These are phyloP conservation scores for Hypoxylon cercidicola DNA, from an alignment of 495 filamentous ascomycete genomes.

Conservation along the genomic window DNA sequence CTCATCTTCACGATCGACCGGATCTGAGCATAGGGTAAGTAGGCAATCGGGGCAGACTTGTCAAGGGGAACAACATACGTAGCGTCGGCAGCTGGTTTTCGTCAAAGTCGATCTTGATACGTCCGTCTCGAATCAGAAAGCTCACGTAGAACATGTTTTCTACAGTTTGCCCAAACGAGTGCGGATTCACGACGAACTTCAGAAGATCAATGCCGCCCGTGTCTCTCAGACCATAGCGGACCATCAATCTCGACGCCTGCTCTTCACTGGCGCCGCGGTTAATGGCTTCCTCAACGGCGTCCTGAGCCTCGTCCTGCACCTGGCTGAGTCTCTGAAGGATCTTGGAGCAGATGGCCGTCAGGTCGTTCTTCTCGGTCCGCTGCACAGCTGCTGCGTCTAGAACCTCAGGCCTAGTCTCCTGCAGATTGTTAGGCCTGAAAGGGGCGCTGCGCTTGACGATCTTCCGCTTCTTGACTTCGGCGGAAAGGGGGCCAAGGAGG, in stretches of 20 bases:
- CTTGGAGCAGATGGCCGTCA: conserved; percentile 73
- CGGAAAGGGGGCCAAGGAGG: conserved; percentile 86
- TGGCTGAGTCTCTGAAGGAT: conserved; percentile 63
- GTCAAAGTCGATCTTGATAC: conserved; percentile 71
- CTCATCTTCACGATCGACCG: conserved; percentile 40
- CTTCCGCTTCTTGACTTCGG: conserved; percentile 82
- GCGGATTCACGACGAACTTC: conserved; percentile 86
- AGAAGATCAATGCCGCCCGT: conserved; percentile 79
- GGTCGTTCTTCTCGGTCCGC: conserved; percentile 75
- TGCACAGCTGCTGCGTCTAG: conserved; percentile 76
- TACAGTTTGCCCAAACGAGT: conserved; percentile 91
- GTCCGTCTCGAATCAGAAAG: conserved; percentile 91
- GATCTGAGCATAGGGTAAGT: conserved; percentile 29
- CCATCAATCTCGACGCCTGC: conserved; percentile 55
- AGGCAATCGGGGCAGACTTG: conserved; percentile 17
- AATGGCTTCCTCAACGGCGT: conserved; percentile 52
- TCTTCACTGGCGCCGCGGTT: conserved; percentile 41
- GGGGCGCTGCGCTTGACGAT: conserved; percentile 71
- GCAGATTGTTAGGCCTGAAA: conserved; percentile 69
- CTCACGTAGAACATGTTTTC: conserved; percentile 98
- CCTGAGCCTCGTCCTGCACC: conserved; percentile 54
- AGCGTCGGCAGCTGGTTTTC: conserved; percentile 74
- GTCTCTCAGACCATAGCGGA: conserved; percentile 64
- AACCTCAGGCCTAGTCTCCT: conserved; percentile 77
- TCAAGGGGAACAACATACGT: conserved; percentile 61